These are phyloP conservation scores for Rhododendron molle DNA, from an alignment of 148 eudicot genomes.

Conservation along the genomic window DNA sequence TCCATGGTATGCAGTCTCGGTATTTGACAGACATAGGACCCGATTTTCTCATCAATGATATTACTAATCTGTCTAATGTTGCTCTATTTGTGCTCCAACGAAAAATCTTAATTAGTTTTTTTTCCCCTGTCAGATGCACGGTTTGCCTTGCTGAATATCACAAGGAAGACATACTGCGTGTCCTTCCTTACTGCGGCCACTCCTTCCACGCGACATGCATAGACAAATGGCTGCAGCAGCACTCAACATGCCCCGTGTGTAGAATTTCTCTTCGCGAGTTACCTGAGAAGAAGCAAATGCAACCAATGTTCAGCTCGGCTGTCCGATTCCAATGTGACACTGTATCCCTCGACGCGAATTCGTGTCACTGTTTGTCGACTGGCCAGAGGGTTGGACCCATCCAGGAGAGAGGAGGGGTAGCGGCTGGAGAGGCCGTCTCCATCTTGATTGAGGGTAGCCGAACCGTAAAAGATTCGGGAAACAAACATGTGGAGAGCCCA, in stretches of 20 bases:
- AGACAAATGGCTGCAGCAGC: slow-evolving; percentile 83
- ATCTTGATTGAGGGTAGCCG: slow-evolving; percentile 19
- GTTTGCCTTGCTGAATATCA: slow-evolving; percentile 79
- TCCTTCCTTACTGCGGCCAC: slow-evolving; percentile 78
- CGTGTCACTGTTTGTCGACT: slow-evolving; percentile 27
- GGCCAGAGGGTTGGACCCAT: slow-evolving; percentile 25
- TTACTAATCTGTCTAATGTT: slow-evolving; percentile 1
- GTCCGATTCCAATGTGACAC: slow-evolving; percentile 33
- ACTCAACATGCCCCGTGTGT: slow-evolving; percentile 89
- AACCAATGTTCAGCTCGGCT: slow-evolving; percentile 62
- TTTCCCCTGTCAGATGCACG: slow-evolving; percentile 48
- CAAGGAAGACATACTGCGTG: slow-evolving; percentile 62
- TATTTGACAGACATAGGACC: background rate
- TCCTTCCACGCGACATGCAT: slow-evolving; percentile 71
- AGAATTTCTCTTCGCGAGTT: slow-evolving; percentile 70
- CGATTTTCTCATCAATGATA: background rate
- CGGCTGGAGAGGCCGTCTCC: slow-evolving; percentile 21
- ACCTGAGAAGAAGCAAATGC: slow-evolving; percentile 69
- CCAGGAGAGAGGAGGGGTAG: slow-evolving; percentile 28
- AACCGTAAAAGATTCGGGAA: slow-evolving; percentile 24
- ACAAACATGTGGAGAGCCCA: slow-evolving; percentile 48
- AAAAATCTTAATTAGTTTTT: background rate
- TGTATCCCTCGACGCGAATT: slow-evolving; percentile 25
- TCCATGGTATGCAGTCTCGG: background rate
- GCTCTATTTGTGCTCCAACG: background rate